Evolutionary conservation across 1,284 basidiomycete genomes (phyloP).

Genomic region (Rhodotorula sp.): DNA sequence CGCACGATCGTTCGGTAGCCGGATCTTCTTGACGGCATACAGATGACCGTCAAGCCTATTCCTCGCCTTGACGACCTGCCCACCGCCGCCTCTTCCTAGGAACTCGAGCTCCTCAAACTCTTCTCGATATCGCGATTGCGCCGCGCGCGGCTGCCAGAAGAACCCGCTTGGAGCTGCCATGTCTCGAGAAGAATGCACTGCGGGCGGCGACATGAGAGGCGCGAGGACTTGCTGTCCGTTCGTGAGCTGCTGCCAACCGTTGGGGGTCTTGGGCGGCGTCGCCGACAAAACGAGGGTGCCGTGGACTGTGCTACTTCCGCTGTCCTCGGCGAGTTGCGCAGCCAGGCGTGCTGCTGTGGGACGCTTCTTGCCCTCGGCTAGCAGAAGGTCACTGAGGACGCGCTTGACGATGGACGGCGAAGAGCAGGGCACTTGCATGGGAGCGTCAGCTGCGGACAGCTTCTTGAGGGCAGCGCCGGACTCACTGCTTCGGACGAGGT

Average conservation of each 20-base stretch:
- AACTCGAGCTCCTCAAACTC: constrained; percentile 46
- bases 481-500: constrained; percentile 25
- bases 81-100: constrained; percentile 43
- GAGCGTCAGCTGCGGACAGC: accelerated
- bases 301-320: constrained; percentile 16
- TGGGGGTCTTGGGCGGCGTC: constrained; percentile 26
- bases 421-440: constrained; percentile 9
- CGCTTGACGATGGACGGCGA: constrained; percentile 26
- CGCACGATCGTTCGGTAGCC: constrained; percentile 39
- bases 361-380: constrained; percentile 37
- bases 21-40: constrained; percentile 45
- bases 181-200: constrained; percentile 16
- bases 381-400: constrained; percentile 32
- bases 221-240: constrained; percentile 3
- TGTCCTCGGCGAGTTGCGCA: constrained; percentile 26
- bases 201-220: constrained; percentile 24
- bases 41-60: constrained; percentile 44
- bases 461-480: too few species aligned
- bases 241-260: constrained; percentile 8
- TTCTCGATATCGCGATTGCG: constrained; percentile 37
- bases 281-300: constrained; percentile 22
- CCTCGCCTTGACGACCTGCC: constrained; percentile 45
- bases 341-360: constrained; percentile 19
- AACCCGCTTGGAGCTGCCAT: constrained; percentile 37
- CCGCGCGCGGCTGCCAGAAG: constrained; percentile 40